phyloP scores from a whole-genome alignment of 208 protist genomes.

The Trypanosoma platydactyli region DNA sequence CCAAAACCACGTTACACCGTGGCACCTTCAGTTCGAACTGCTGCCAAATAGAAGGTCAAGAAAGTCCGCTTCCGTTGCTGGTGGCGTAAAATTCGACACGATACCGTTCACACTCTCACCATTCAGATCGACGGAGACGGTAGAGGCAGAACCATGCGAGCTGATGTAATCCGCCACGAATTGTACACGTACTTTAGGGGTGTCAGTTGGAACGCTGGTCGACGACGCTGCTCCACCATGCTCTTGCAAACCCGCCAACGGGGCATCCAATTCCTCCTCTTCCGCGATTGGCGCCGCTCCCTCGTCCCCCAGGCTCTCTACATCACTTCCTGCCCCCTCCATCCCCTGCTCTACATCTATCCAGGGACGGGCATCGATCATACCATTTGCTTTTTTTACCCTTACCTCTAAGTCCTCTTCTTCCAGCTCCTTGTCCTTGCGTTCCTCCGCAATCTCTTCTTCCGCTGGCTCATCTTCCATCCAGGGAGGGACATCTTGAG shows the following conservation, averaged over 20 bases:
- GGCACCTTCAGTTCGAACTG: neutral
- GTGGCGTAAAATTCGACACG: neutral
- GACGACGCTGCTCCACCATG: too few species aligned
- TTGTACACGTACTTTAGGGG: too few species aligned
- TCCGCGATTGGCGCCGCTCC: neutral
- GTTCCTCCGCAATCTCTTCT: conserved; percentile 14
- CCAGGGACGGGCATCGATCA: too few species aligned
- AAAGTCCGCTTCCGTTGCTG: conserved; percentile 2
- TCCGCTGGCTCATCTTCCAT: neutral
- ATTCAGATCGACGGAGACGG: neutral
- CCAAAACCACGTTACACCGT: too few species aligned
- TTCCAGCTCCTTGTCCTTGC: conserved; percentile 25
- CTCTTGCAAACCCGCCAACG: too few species aligned
- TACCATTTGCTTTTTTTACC: neutral
- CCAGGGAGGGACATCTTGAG: neutral
- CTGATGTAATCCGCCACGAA: neutral
- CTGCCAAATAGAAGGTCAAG: conserved; percentile 17
- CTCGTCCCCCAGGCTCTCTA: neutral
- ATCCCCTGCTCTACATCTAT: too few species aligned
- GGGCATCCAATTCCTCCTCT: neutral
- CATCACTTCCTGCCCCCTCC: neutral
- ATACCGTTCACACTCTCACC: neutral
- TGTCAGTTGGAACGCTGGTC: too few species aligned
- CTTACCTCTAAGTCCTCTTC: conserved; percentile 24
- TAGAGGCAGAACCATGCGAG: neutral